phyloP scores from a whole-genome alignment of 352 stramenopile species.

The Globisporangium camurandrum region DNA sequence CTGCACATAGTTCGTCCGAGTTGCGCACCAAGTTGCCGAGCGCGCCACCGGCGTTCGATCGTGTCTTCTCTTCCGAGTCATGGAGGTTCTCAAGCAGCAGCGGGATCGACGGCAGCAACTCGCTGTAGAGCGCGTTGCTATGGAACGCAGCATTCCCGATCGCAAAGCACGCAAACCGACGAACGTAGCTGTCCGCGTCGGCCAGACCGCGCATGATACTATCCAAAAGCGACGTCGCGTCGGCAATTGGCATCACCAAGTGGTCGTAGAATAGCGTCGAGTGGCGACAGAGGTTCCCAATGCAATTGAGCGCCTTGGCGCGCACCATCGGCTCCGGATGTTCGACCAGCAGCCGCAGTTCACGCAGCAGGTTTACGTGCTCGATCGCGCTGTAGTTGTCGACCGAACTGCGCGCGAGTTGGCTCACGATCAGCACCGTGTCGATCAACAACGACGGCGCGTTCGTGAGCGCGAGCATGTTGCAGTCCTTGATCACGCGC shows the following conservation, averaged over 20 bases:
- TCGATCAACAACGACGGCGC: constrained; percentile 67
- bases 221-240: constrained; percentile 35
- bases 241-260: constrained; percentile 23
- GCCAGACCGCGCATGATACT: constrained; percentile 46
- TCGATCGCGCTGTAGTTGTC: constrained; percentile 71
- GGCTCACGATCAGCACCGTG: constrained; percentile 80
- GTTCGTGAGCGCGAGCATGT: constrained; percentile 32
- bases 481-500: constrained; percentile 58
- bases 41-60: constrained; percentile 88
- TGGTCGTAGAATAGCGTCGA: constrained; percentile 84
- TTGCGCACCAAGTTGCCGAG: constrained; percentile 92
- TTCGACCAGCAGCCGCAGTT: constrained; percentile 52
- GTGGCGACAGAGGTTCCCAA: constrained; percentile 90
- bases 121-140: constrained; percentile 62
- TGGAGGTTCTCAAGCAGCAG: constrained; percentile 65
- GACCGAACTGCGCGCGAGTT: constrained; percentile 73
- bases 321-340: constrained; percentile 72
- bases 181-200: constrained; percentile 73
- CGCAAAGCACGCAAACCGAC: constrained; percentile 92
- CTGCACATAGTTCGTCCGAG: constrained; percentile 59
- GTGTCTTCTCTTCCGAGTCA: constrained; percentile 83
- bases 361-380: constrained; percentile 31
- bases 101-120: constrained; percentile 53
- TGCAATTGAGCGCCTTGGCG: constrained; percentile 86
- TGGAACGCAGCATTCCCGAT: constrained; percentile 93